Evolutionary conservation across 2,329 filamentous ascomycete genomes (phyloP).

Genomic region (Geosmithia flava): DNA sequence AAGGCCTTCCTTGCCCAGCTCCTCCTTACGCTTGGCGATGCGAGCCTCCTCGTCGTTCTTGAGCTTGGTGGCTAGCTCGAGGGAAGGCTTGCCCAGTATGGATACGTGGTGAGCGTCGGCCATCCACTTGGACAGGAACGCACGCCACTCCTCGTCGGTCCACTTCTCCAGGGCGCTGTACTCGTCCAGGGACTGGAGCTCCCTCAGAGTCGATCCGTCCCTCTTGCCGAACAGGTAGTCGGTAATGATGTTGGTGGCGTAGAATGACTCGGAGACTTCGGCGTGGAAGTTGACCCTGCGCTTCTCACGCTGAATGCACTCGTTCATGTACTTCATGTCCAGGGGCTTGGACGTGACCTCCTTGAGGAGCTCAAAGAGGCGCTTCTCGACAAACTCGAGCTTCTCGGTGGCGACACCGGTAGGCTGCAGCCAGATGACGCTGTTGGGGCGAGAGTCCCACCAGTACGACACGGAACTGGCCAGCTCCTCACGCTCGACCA

Average conservation of each 20-base stretch:
- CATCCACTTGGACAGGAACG: slow-evolving; percentile 74
- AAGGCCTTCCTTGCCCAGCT: slow-evolving; percentile 72
- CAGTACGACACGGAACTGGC: slow-evolving; percentile 75
- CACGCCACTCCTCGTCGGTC: slow-evolving; percentile 74
- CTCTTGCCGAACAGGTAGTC: slow-evolving; percentile 85
- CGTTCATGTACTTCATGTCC: slow-evolving; percentile 81
- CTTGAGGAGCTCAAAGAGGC: slow-evolving; percentile 71
- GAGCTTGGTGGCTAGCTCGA: slow-evolving; percentile 64
- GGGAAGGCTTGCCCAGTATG: slow-evolving; percentile 76
- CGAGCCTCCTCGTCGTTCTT: slow-evolving; percentile 72
- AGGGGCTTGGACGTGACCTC: slow-evolving; percentile 71
- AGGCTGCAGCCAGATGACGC: slow-evolving; percentile 74
- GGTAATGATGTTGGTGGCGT: slow-evolving; percentile 74
- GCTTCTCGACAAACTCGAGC: slow-evolving; percentile 70
- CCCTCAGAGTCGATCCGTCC: slow-evolving; percentile 63
- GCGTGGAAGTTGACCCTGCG: slow-evolving; percentile 74
- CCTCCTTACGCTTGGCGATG: slow-evolving; percentile 64
- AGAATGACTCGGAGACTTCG: slow-evolving; percentile 70
- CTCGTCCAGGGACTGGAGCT: slow-evolving; percentile 42
- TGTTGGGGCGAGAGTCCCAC: slow-evolving; percentile 68
- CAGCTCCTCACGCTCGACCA: slow-evolving; percentile 88
- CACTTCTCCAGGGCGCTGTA: slow-evolving; percentile 64
- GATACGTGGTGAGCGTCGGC: slow-evolving; percentile 77
- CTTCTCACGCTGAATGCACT: slow-evolving; percentile 73
- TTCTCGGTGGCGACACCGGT: slow-evolving; percentile 81